Base-by-base conservation (phyloP, 2,329 filamentous ascomycete species). In the Lasiodiplodia gonubiensis region DNA sequence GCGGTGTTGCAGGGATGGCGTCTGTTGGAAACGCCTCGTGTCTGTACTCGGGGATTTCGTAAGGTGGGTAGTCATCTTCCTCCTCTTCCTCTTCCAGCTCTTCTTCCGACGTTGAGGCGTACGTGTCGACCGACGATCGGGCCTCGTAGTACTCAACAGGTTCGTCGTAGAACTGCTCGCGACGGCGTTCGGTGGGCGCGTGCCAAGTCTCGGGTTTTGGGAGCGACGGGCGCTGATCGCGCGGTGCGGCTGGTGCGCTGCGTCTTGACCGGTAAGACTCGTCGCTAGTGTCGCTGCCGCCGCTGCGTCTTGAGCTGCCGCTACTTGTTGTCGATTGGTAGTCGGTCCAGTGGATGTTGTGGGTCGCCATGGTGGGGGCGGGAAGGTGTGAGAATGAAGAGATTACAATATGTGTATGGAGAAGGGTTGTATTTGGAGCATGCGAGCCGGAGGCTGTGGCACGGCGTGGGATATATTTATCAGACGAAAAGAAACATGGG, bases 1-100 rank as follows among this genome's bases (percentile, higher is more conserved):
- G 85, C 3, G 94, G 91, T 1, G 90, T 94, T 1, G 93, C 92
- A 12, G 93, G 87, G 33, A 92, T 85, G 39, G 92, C 88, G 70
- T 90, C 87, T 70, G 86, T 82, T 70, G 89, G 85, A 69, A 89
- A 85, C 52, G 87, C 80, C 63, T 90, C 89, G 71, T 87, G 86
- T 68, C 83, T 82, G 75, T 89, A 90, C 63, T 84, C 78, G 7
- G 88, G 88, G 64, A 91, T 81, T 54, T 87, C 82, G 71, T 86
- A 88, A 61, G 79, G 82, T 25, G 84, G 80, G 52, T 76, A 70
- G 65, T 84, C 78, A 64, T 84, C 80, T 18, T 79, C 71, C 21
- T 81, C 80, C 60, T 80, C 80, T 63, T 85, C 80, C 2, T 80
- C 78, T 11, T 79, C 79, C 21, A 84, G 74, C n/a, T 89, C 88